A percentile compares a stretch with the other conserved stretches of the same genome.
phyloP scores from a whole-genome alignment of 2,329 filamentous ascomycete genomes.

The Penicillium fuscoglaucum region DNA sequence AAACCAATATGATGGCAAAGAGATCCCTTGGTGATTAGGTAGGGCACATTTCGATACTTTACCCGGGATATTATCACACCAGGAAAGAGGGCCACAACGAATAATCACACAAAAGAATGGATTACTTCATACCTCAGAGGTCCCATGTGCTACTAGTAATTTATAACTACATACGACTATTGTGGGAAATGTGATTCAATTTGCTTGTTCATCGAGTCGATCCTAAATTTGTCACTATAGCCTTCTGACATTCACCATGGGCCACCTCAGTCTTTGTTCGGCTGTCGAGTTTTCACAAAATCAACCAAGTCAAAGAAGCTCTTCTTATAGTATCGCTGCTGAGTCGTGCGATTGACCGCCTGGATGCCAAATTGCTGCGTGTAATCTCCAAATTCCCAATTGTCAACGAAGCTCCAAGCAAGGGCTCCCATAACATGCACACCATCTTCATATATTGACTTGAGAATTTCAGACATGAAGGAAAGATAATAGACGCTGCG shows the following conservation, averaged over 20 bases:
- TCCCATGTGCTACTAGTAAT: background rate
- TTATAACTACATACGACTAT: too few relatives aligned
- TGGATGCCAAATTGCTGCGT: constrained; percentile 57
- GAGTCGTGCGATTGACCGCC: constrained; percentile 55
- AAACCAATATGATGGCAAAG: constrained; percentile 41
- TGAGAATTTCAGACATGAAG: constrained; percentile 57
- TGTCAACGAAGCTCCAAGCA: constrained; percentile 56
- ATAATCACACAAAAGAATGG: background rate
- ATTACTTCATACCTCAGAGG: background rate
- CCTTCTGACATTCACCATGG: background rate
- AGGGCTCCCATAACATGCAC: constrained; percentile 57
- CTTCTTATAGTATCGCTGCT: constrained; percentile 56
- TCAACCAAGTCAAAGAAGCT: constrained; percentile 61
- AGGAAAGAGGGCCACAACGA: background rate
- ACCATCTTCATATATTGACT: constrained; percentile 57
- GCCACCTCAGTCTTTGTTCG: background rate
- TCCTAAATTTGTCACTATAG: background rate
- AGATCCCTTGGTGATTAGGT: constrained; percentile 32
- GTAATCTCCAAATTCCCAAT: constrained; percentile 58
- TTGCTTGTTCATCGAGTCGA: background rate
- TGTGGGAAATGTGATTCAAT: background rate
- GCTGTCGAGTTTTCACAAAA: constrained; percentile 42
- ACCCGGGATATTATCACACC: background rate
- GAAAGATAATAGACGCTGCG: constrained; percentile 57
- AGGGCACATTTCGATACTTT: background rate